These are phyloP conservation scores for Corynascus novoguineensis DNA, from an alignment of 495 filamentous ascomycete species.

Conservation along the genomic window DNA sequence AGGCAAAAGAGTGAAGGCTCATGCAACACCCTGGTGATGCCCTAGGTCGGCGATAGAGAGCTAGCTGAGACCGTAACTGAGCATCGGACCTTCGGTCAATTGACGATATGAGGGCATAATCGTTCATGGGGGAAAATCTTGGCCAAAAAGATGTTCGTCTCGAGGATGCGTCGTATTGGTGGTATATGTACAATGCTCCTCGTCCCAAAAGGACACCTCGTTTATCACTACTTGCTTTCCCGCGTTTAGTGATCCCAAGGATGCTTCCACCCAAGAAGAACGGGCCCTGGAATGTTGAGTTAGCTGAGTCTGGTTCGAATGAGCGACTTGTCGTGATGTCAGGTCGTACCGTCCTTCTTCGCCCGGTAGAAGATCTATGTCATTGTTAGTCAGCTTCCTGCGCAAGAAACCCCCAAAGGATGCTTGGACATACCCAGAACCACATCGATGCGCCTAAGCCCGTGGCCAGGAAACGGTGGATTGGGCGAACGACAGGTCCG, in stretches of 20 bases:
- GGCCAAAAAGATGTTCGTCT: background rate
- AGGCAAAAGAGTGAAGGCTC: too few relatives aligned
- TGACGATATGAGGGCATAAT: too few relatives aligned
- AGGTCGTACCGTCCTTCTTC: constrained; percentile 70
- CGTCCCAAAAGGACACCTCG: background rate
- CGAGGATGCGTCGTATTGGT: background rate
- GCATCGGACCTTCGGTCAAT: too few relatives aligned
- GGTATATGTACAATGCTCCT: constrained; percentile 21
- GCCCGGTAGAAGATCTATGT: constrained; percentile 85
- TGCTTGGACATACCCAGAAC: constrained; percentile 77
- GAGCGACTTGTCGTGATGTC: background rate
- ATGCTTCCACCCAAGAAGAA: constrained; percentile 88
- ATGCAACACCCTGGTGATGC: too few relatives aligned
- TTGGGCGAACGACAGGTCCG: constrained; percentile 34
- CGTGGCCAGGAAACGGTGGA: constrained; percentile 82
- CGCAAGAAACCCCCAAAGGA: background rate
- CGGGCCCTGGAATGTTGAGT: constrained; percentile 47
- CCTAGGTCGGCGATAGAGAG: too few relatives aligned
- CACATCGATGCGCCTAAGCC: constrained; percentile 94
- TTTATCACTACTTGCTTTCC: constrained; percentile 3
- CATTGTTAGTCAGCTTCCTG: background rate
- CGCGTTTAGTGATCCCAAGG: constrained; percentile 91
- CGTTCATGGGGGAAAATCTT: too few relatives aligned
- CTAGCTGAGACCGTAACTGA: too few relatives aligned
- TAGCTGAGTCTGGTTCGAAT: background rate